These are phyloP conservation scores for Camellia sinensis DNA, from an alignment of 148 eudicot genomes.

Conservation along the genomic window DNA sequence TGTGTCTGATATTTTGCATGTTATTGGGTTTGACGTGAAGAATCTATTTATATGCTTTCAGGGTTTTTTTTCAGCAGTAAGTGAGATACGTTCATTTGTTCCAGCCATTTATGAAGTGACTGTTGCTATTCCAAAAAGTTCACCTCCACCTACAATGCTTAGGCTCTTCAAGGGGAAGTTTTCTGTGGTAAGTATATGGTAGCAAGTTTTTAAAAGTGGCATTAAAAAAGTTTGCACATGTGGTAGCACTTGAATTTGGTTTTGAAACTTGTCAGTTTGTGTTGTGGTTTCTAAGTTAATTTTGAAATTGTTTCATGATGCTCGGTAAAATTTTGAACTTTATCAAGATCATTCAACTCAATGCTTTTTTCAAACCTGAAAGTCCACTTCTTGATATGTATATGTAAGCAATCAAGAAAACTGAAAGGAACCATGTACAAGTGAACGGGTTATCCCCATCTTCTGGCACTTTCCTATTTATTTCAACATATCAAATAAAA, in stretches of 20 bases:
- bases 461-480: not conserved
- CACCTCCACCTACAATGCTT: conserved; percentile 82
- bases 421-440: not conserved
- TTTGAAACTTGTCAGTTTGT: not conserved
- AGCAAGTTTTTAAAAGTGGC: conserved; percentile 8
- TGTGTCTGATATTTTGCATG: not conserved
- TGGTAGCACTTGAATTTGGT: not conserved
- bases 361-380: not conserved
- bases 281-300: conserved; percentile 3
- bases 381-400: not conserved
- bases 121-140: conserved; percentile 72
- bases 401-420: not conserved
- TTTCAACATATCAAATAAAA: not conserved
- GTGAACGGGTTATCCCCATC: too few species aligned
- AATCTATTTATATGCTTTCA: conserved; percentile 24
- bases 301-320: not conserved
- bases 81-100: conserved; percentile 82
- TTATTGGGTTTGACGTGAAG: conserved; percentile 4
- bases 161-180: conserved; percentile 82
- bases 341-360: not conserved
- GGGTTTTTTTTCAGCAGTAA: conserved; percentile 93
- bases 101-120: conserved; percentile 87
- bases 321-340: not conserved
- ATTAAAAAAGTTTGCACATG: not conserved
- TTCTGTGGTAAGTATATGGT: conserved; percentile 67